Conservation (phyloP, 495 filamentous ascomycete species). For the Talaromyces wortmannii region DNA sequence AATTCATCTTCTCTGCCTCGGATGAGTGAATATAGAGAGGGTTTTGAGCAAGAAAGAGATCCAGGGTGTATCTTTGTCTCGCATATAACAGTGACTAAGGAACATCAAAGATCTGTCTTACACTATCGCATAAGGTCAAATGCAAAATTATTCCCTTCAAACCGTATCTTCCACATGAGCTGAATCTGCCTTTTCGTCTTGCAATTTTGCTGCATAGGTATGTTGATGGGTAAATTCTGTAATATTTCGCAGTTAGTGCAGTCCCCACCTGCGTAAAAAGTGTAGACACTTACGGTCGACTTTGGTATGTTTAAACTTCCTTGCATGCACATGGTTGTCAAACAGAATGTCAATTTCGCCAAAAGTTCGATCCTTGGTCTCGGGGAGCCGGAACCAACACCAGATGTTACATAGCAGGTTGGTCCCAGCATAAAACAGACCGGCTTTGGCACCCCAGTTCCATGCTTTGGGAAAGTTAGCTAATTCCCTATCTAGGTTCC, state of each 20-base stretch:
- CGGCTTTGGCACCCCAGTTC: conserved; percentile 55
- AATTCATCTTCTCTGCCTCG: too few species aligned
- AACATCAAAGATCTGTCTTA: too few species aligned
- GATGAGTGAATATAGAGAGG: too few species aligned
- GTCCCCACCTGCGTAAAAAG: not conserved
- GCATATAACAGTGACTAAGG: too few species aligned
- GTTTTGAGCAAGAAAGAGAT: too few species aligned
- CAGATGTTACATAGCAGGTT: conserved; percentile 55
- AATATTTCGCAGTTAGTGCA: not conserved
- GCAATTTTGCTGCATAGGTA: not conserved
- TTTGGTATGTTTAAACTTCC: conserved; percentile 49
- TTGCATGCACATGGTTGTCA: conserved; percentile 42
- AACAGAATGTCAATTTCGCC: conserved; percentile 60
- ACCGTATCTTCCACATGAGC: not conserved
- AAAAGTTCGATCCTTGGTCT: conserved; percentile 52
- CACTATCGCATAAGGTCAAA: too few species aligned
- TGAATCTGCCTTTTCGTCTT: not conserved
- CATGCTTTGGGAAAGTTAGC: conserved; percentile 46
- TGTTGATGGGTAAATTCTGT: conserved; percentile 1
- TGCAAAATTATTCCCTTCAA: too few species aligned
- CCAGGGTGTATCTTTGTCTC: too few species aligned
- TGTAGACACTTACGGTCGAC: conserved; percentile 24
- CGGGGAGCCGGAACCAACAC: conserved; percentile 55
- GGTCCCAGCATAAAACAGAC: conserved; percentile 58
- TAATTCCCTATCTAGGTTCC: not conserved